Conservation (phyloP, 805 yeast genomes). For the Lachancea sp. region DNA sequence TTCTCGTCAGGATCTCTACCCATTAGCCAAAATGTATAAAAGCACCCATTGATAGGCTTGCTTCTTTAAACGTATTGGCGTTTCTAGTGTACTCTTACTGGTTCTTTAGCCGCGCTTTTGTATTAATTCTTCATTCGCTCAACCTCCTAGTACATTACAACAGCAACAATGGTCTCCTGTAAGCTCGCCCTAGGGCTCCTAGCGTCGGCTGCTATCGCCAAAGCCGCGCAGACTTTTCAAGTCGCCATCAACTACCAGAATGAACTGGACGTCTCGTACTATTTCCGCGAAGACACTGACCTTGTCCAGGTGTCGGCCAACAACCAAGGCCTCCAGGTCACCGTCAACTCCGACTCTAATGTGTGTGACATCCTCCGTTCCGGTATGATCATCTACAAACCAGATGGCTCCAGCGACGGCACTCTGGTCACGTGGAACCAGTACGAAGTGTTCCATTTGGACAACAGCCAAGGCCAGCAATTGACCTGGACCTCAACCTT, state of each 20-base stretch:
- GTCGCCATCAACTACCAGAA: slow-evolving; percentile 18
- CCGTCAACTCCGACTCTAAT: slow-evolving; percentile 13
- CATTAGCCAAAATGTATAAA: no score
- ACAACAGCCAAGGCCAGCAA: slow-evolving; percentile 14
- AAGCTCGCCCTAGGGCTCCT: slow-evolving; percentile 9
- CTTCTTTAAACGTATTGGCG: no score
- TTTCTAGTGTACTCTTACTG: no score
- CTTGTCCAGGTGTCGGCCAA: slow-evolving; percentile 16
- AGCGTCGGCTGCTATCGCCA: slow-evolving; percentile 12
- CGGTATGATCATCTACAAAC: slow-evolving; percentile 23
- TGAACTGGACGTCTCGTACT: slow-evolving; percentile 19
- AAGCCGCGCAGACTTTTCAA: slow-evolving; percentile 14
- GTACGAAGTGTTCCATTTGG: slow-evolving; percentile 22
- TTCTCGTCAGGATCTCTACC: no score
- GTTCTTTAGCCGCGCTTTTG: no score
- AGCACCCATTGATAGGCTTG: no score
- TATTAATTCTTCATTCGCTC: no score
- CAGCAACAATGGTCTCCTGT: slow-evolving; percentile 10
- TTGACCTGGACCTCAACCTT: slow-evolving; percentile 16
- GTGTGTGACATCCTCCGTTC: slow-evolving; percentile 19
- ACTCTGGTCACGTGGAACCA: slow-evolving; percentile 24
- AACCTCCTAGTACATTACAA: no score
- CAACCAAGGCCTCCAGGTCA: slow-evolving; percentile 18
- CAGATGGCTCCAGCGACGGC: slow-evolving; percentile 14
- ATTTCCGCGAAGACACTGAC: slow-evolving; percentile 19